Conservation (phyloP, 108 stramenopile species). For the Ochromonas danica region DNA sequence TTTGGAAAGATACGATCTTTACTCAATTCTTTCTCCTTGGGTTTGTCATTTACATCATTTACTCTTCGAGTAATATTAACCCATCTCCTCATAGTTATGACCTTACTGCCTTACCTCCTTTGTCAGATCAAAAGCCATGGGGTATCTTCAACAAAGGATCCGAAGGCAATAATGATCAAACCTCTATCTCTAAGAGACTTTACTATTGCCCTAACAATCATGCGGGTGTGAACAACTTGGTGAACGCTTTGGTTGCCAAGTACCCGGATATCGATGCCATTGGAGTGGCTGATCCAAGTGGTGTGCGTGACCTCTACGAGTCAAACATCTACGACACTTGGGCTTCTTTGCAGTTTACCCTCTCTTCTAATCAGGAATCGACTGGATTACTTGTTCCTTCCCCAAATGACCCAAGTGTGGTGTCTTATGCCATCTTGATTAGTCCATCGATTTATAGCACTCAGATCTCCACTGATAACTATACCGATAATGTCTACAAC, state of each 20-base stretch:
- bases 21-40: background rate
- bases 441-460: background rate
- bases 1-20: background rate
- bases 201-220: constrained; percentile 19
- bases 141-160: constrained; percentile 29
- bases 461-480: constrained; percentile 4
- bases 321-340: constrained; percentile 28
- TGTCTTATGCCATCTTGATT: constrained; percentile 2
- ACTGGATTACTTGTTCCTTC: background rate
- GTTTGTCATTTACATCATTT: background rate
- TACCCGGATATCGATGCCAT: background rate
- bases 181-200: constrained; percentile 1
- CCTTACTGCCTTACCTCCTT: background rate
- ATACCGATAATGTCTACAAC: background rate
- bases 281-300: background rate
- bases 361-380: background rate
- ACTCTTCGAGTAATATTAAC: background rate
- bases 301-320: background rate
- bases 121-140: constrained; percentile 9
- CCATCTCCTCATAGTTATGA: background rate
- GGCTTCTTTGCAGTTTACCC: background rate
- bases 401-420: background rate
- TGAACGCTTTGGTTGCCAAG: background rate
- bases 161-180: background rate
- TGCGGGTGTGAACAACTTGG: constrained; percentile 6